phyloP scores from a whole-genome alignment of 352 stramenopile species.

The Phytopythium aichiense region DNA sequence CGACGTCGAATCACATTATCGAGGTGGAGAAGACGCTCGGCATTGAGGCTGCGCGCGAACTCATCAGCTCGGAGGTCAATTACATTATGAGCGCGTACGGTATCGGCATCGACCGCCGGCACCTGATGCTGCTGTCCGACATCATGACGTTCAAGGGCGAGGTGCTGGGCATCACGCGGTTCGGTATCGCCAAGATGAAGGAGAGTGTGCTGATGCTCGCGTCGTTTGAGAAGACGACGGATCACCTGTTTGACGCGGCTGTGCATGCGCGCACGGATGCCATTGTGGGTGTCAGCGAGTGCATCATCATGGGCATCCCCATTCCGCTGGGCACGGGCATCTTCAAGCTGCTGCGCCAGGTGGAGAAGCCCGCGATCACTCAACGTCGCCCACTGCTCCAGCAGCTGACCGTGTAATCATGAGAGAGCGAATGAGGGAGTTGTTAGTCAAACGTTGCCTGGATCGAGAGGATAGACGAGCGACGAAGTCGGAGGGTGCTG shows the following conservation, averaged over 20 bases:
- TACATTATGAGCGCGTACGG: constrained; percentile 99
- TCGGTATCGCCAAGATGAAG: constrained; percentile 99
- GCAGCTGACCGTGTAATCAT: constrained; percentile 2
- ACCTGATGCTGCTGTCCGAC: constrained; percentile 98
- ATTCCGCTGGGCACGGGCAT: constrained; percentile 98
- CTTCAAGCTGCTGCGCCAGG: constrained; percentile 94
- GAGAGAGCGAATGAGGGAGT: background rate
- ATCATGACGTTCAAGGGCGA: constrained; percentile 99
- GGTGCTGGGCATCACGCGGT: constrained; percentile 90
- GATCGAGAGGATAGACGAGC: background rate
- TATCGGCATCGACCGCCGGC: constrained; percentile 98
- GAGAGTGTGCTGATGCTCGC: constrained; percentile 99
- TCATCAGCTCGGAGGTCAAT: constrained; percentile 97
- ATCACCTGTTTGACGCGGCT: constrained; percentile 99
- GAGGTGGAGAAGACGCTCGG: constrained; percentile 96
- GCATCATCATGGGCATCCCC: constrained; percentile 99
- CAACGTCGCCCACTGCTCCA: constrained; percentile 55
- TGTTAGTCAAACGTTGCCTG: too few species aligned
- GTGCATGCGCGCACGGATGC: constrained; percentile 96
- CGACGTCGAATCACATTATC: constrained; percentile 99
- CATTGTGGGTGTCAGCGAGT: constrained; percentile 99
- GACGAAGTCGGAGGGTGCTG: background rate
- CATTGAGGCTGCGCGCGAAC: constrained; percentile 96
- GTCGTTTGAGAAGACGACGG: constrained; percentile 99
- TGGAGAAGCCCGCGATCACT: constrained; percentile 68